Percentiles rank a stretch among this genome's conserved stretches.
Evolutionary conservation across 2,329 filamentous ascomycete species (phyloP).

Genomic region (Emmonsiellopsis sp.): DNA sequence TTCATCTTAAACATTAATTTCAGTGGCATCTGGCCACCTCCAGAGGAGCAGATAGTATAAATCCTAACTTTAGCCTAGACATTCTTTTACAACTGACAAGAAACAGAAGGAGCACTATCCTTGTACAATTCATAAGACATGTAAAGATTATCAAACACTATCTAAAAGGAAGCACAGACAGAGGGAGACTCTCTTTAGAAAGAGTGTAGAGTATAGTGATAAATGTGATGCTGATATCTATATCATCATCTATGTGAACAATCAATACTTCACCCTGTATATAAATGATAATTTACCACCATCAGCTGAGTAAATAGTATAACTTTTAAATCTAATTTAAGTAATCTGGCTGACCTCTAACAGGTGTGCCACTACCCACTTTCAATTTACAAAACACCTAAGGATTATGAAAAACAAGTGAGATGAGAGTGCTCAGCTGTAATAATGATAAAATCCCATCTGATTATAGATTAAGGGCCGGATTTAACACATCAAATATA

Average conservation of each 20-base stretch:
- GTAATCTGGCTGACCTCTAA: neutral
- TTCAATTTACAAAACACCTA: neutral
- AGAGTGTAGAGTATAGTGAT: too few species aligned
- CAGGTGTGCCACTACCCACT: neutral
- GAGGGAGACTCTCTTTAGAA: too few species aligned
- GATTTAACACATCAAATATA: too few species aligned
- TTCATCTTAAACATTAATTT: too few species aligned
- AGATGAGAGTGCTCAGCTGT: too few species aligned
- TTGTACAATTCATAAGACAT: neutral
- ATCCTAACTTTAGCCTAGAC: neutral
- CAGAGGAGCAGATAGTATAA: slow-evolving; percentile 1
- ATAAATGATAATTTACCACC: neutral
- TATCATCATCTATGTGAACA: too few species aligned
- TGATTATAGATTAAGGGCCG: too few species aligned
- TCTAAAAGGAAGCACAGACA: too few species aligned
- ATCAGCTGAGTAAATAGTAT: neutral
- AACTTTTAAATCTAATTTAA: neutral
- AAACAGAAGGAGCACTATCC: neutral
- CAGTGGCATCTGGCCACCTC: neutral
- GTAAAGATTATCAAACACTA: slow-evolving; percentile 12
- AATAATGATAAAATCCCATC: too few species aligned
- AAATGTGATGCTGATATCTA: too few species aligned
- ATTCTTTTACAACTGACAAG: neutral
- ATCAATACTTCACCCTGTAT: slow-evolving; percentile 1
- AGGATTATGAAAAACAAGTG: neutral